A percentile compares a stretch with the other conserved stretches of the same genome.
Evolutionary conservation across 148 eudicot genomes (phyloP).

Genomic region (Cornus suecica): DNA sequence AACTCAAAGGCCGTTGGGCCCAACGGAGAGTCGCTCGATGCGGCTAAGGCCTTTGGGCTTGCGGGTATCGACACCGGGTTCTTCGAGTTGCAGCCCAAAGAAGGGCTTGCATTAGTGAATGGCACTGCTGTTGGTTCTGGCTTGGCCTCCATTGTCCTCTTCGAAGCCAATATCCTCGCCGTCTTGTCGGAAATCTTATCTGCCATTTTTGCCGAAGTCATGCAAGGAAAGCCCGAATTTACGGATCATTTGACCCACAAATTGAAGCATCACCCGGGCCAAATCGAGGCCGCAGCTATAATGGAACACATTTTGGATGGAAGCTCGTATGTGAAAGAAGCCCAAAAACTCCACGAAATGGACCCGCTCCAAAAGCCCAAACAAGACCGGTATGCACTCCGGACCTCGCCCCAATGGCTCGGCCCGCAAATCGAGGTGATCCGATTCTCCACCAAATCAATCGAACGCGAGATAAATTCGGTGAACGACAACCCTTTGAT

Average conservation of each 20-base stretch:
- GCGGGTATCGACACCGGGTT: conserved; percentile 23
- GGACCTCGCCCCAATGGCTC: conserved; percentile 34
- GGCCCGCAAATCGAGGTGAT: conserved; percentile 38
- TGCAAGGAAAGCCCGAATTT: conserved; percentile 36
- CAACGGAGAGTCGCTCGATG: conserved; percentile 9
- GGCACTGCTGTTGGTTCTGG: conserved; percentile 41
- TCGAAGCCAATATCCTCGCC: conserved; percentile 27
- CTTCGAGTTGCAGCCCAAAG: conserved; percentile 36
- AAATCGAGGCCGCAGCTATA: conserved; percentile 34
- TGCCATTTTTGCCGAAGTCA: conserved; percentile 28
- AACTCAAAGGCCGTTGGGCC: conserved; percentile 31
- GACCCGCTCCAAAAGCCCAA: conserved; percentile 34
- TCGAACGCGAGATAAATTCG: conserved; percentile 33
- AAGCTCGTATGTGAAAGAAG: conserved; percentile 29
- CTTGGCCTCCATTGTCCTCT: conserved; percentile 28
- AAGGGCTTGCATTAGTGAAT: conserved; percentile 32
- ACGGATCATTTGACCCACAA: conserved; percentile 36
- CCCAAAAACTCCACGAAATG: conserved; percentile 28
- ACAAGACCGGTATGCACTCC: conserved; percentile 34
- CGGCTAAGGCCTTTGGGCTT: conserved; percentile 17
- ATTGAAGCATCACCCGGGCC: conserved; percentile 36
- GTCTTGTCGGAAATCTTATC: conserved; percentile 24
- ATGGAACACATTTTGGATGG: conserved; percentile 36
- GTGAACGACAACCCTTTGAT: conserved; percentile 36
- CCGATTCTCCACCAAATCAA: conserved; percentile 25